Evolutionary conservation across 1,284 basidiomycete species (phyloP).

Genomic region (Peniophora sp.): DNA sequence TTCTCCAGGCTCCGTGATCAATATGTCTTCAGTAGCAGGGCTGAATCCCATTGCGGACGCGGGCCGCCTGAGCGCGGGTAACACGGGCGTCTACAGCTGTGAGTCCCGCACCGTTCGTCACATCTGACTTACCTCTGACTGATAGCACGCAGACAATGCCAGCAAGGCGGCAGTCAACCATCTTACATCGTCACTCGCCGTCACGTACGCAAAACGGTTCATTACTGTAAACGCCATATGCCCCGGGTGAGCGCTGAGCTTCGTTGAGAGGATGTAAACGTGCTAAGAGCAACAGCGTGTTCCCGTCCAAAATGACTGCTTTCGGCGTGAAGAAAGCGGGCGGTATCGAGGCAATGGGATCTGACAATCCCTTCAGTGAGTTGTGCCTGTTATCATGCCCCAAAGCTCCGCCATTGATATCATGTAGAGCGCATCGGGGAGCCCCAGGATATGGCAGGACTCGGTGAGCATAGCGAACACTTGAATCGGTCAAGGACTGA

Average conservation of each 20-base stretch:
- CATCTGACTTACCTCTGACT: conserved; percentile 1
- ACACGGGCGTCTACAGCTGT: conserved; percentile 80
- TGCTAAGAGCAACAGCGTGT: conserved; percentile 39
- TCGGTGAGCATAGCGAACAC: conserved; percentile 25
- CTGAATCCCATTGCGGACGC: conserved; percentile 46
- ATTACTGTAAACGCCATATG: conserved; percentile 84
- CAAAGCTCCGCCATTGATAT: conserved; percentile 1
- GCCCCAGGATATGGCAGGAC: conserved; percentile 69
- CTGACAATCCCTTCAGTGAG: conserved; percentile 56
- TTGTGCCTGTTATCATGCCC: neutral
- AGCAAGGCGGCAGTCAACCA: conserved; percentile 84
- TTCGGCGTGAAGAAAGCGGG: conserved; percentile 59
- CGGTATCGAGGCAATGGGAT: conserved; percentile 38
- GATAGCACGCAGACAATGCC: conserved; percentile 46
- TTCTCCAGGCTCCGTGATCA: conserved; percentile 73
- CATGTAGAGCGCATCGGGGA: conserved; percentile 55
- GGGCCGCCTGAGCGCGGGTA: conserved; percentile 41
- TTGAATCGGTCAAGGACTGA: neutral
- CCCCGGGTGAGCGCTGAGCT: too few species aligned
- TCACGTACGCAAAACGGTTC: conserved; percentile 52
- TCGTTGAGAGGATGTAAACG: neutral
- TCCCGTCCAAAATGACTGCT: conserved; percentile 84
- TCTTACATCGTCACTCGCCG: conserved; percentile 68
- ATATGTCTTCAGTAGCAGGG: conserved; percentile 73
- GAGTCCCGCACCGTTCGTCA: conserved; percentile 21